Evolutionary conservation across 164 flowering plant genomes (phyloP).

Genomic region (Vitis rupestris): DNA sequence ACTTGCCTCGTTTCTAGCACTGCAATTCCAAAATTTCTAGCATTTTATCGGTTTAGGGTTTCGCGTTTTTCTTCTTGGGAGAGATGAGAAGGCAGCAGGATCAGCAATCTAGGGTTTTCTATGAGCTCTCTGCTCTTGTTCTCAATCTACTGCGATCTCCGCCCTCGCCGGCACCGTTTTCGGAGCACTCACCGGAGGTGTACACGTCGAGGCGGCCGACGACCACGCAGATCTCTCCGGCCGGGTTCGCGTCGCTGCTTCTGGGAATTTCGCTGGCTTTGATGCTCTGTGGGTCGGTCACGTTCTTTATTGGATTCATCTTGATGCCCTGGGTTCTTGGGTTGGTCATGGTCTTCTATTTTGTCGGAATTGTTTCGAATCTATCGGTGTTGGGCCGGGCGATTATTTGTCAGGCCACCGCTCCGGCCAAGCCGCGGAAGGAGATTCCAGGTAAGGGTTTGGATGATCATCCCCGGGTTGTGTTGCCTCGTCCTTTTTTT

Average conservation of each 20-base stretch:
- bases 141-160: constrained; percentile 61
- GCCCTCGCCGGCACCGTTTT: constrained; percentile 30
- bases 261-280: constrained; percentile 77
- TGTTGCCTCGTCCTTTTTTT: neutral
- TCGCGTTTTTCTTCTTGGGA: neutral
- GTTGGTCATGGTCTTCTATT: constrained; percentile 65
- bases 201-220: constrained; percentile 18
- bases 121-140: constrained; percentile 72
- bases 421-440: constrained; percentile 44
- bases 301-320: constrained; percentile 85
- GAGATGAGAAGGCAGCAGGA: constrained; percentile 47
- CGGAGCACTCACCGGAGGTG: constrained; percentile 22
- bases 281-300: constrained; percentile 96
- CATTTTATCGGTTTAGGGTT: neutral
- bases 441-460: constrained; percentile 45
- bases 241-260: constrained; percentile 83
- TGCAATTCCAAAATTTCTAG: neutral
- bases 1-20: constrained; percentile 34
- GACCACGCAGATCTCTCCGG: constrained; percentile 57
- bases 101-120: constrained; percentile 57
- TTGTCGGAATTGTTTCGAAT: constrained; percentile 67
- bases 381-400: constrained; percentile 67
- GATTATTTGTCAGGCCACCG: constrained; percentile 43
- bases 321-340: constrained; percentile 98
- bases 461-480: neutral